These are phyloP conservation scores for Pyricularia grisea DNA, from an alignment of 2,329 filamentous ascomycete genomes.

Conservation along the genomic window DNA sequence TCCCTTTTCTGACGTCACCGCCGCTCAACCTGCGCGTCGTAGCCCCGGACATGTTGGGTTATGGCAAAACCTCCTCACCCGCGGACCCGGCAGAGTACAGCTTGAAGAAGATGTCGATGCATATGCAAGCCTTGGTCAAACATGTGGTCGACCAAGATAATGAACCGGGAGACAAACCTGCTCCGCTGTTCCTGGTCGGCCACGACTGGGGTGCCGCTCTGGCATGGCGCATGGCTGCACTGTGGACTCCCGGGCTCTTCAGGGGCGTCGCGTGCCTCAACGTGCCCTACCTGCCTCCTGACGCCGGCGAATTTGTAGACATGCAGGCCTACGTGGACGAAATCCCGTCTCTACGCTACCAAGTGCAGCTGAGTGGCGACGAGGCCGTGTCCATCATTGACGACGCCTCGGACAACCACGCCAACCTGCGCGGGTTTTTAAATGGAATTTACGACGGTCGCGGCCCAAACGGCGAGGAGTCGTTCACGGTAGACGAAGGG, in stretches of 20 bases:
- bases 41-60: constrained; percentile 26
- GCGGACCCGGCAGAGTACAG: constrained; percentile 24
- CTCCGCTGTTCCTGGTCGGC: constrained; percentile 27
- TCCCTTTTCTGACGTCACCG: constrained; percentile 57
- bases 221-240: constrained; percentile 39
- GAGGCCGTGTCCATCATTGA: constrained; percentile 52
- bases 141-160: constrained; percentile 25
- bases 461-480: constrained; percentile 43
- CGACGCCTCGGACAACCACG: constrained; percentile 30
- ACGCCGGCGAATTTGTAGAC: constrained; percentile 29
- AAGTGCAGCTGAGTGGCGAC: constrained; percentile 65
- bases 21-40: constrained; percentile 44
- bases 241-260: constrained; percentile 53
- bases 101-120: constrained; percentile 22
- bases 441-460: constrained; percentile 60
- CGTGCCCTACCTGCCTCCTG: constrained; percentile 27
- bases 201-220: constrained; percentile 37
- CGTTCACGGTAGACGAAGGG: constrained; percentile 53
- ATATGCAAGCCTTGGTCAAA: constrained; percentile 42
- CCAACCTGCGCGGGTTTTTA: constrained; percentile 54
- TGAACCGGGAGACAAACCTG: constrained; percentile 11
- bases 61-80: constrained; percentile 27
- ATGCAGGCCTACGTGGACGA: constrained; percentile 35
- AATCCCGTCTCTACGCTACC: constrained; percentile 68
- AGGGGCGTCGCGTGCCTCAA: constrained; percentile 29